These are phyloP conservation scores for Paramyrothecium roridum DNA, from an alignment of 2,329 filamentous ascomycete genomes.

Conservation along the genomic window DNA sequence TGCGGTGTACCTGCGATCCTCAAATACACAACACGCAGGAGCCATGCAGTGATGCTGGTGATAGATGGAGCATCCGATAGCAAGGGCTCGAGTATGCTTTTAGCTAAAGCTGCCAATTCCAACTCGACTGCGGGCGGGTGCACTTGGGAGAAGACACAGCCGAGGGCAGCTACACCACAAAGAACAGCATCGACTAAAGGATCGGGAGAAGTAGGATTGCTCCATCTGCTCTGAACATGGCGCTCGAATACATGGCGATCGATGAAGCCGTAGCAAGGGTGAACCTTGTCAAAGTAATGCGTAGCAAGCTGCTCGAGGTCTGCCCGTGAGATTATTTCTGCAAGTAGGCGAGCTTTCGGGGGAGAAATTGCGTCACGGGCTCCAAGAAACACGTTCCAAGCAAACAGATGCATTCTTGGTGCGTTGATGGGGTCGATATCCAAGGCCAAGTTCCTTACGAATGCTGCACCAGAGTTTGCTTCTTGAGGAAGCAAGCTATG, in stretches of 20 bases:
- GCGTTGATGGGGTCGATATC: slow-evolving; percentile 50
- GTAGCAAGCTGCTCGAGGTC: slow-evolving; percentile 42
- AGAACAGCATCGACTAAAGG: slow-evolving; percentile 44
- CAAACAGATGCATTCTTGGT: slow-evolving; percentile 51
- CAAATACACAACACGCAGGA: slow-evolving; percentile 50
- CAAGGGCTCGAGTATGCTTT: slow-evolving; percentile 39
- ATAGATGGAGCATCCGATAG: slow-evolving; percentile 28
- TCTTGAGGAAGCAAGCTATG: slow-evolving; percentile 41
- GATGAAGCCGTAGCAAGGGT: slow-evolving; percentile 50
- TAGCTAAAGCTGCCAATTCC: slow-evolving; percentile 42
- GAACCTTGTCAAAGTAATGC: slow-evolving; percentile 51
- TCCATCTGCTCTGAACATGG: slow-evolving; percentile 29
- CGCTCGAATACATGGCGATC: slow-evolving; percentile 24
- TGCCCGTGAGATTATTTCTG: slow-evolving; percentile 40
- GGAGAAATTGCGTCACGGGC: slow-evolving; percentile 15
- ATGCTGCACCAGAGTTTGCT: slow-evolving; percentile 55
- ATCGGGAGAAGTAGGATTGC: slow-evolving; percentile 17
- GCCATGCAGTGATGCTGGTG: slow-evolving; percentile 44
- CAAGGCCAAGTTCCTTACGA: slow-evolving; percentile 49
- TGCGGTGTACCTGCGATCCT: slow-evolving; percentile 51
- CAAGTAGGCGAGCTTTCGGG: slow-evolving; percentile 31
- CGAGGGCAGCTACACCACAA: slow-evolving; percentile 53
- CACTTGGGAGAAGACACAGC: slow-evolving; percentile 45
- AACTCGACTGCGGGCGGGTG: slow-evolving; percentile 37
- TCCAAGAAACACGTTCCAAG: slow-evolving; percentile 45